Evolutionary conservation across 495 filamentous ascomycete species (phyloP).

Genomic region (Parathielavia hyrcaniae): DNA sequence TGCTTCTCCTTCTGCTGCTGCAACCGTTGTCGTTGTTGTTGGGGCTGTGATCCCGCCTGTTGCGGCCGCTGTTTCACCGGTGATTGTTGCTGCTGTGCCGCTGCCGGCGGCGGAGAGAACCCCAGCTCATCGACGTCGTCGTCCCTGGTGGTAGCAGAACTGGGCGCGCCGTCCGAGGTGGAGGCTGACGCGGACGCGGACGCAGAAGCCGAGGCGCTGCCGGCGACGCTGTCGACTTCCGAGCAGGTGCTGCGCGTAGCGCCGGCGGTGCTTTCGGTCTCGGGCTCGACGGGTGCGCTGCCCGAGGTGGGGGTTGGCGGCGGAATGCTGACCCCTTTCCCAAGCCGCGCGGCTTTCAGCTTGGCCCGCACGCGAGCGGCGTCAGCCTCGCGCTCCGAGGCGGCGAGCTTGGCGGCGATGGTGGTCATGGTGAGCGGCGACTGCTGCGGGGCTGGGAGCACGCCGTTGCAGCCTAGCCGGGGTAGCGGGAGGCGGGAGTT

Average conservation of each 20-base stretch:
- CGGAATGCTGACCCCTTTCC: conserved; percentile 22
- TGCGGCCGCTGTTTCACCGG: neutral
- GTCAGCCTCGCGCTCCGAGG: conserved; percentile 51
- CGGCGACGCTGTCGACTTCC: conserved; percentile 8
- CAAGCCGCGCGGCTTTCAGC: conserved; percentile 41
- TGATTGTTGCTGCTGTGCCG: neutral
- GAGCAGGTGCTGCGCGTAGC: conserved; percentile 11
- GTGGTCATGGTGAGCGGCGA: conserved; percentile 47
- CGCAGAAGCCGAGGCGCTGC: conserved; percentile 1
- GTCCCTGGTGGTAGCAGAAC: conserved; percentile 4
- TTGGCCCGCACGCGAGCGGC: conserved; percentile 51
- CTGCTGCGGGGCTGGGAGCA: conserved; percentile 38
- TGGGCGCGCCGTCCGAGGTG: neutral
- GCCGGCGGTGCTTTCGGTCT: conserved; percentile 4
- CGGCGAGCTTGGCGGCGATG: conserved; percentile 51
- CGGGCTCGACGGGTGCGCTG: conserved; percentile 6
- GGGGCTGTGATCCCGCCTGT: conserved; percentile 2
- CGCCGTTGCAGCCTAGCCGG: conserved; percentile 20
- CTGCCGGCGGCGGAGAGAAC: neutral
- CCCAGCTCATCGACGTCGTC: conserved; percentile 18
- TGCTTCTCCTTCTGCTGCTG: neutral
- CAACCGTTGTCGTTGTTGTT: neutral
- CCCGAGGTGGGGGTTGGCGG: conserved; percentile 8
- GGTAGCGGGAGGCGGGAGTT: conserved; percentile 42
- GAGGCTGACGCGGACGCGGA: conserved; percentile 1